Conservation (phyloP, 2,329 filamentous ascomycete genomes). For the Ophiostoma ips region DNA sequence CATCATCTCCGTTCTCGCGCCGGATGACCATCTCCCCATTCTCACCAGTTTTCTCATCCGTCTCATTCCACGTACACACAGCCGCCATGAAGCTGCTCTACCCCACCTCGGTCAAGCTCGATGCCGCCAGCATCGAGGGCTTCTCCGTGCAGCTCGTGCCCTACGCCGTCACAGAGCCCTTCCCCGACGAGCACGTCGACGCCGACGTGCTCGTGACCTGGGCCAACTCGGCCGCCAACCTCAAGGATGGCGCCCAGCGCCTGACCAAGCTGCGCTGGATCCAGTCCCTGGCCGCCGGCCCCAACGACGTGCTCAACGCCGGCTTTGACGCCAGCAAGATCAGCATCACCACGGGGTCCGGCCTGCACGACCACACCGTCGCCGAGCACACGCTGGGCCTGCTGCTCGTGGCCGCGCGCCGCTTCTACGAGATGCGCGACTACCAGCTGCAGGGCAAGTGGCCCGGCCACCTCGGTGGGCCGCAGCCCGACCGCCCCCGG, state of each 20-base stretch:
- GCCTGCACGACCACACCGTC: conserved; percentile 33
- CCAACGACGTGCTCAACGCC: conserved; percentile 34
- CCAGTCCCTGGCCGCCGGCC: conserved; percentile 34
- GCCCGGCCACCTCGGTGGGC: conserved; percentile 32
- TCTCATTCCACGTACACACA: background rate
- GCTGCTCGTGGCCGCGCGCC: conserved; percentile 24
- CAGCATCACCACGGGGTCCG: conserved; percentile 29
- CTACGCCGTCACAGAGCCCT: conserved; percentile 25
- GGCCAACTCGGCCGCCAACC: conserved; percentile 28
- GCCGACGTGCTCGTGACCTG: conserved; percentile 33
- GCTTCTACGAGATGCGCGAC: conserved; percentile 32
- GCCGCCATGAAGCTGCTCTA: conserved; percentile 16
- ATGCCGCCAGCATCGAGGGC: conserved; percentile 14
- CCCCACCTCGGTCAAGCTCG: conserved; percentile 17
- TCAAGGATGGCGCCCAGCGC: conserved; percentile 28
- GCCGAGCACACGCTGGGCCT: conserved; percentile 34
- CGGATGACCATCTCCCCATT: background rate
- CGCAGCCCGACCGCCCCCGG: conserved; percentile 21
- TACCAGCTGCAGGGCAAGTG: conserved; percentile 29
- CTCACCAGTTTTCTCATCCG: background rate
- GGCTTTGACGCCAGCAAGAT: conserved; percentile 28
- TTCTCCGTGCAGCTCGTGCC: conserved; percentile 17
- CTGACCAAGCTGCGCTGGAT: conserved; percentile 33
- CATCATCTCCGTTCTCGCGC: background rate
- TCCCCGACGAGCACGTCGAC: conserved; percentile 30